Evolutionary conservation across 768 basidiomycete species (phyloP).

Genomic region (Lepiota subincarnata): DNA sequence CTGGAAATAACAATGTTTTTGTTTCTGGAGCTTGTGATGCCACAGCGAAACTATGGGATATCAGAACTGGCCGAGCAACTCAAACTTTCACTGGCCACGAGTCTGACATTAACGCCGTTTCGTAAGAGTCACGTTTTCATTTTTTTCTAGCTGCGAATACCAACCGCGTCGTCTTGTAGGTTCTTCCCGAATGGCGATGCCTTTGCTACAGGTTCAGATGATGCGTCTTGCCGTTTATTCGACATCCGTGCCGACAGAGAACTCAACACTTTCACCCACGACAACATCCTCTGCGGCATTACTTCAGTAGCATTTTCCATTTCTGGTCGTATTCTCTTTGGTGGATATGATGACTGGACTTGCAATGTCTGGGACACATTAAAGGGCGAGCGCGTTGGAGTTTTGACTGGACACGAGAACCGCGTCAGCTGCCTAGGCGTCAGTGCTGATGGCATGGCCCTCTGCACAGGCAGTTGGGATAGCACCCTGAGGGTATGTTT

Average conservation of each 20-base stretch:
- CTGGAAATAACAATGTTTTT: slow-evolving; percentile 82
- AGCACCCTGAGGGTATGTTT: slow-evolving; percentile 83
- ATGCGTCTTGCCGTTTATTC: slow-evolving; percentile 96
- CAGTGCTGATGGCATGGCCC: slow-evolving; percentile 93
- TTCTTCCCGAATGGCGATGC: slow-evolving; percentile 99
- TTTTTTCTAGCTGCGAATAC: slow-evolving; percentile 9
- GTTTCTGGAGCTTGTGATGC: slow-evolving; percentile 99
- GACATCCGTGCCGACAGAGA: slow-evolving; percentile 98
- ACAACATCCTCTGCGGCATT: slow-evolving; percentile 98
- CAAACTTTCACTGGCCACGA: slow-evolving; percentile 99
- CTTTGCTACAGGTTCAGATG: slow-evolving; percentile 97
- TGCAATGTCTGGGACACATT: slow-evolving; percentile 99
- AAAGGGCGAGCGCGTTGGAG: slow-evolving; percentile 97
- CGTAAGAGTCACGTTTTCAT: slow-evolving; percentile 51
- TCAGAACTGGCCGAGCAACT: slow-evolving; percentile 93
- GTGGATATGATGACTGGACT: slow-evolving; percentile 99
- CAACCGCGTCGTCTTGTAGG: slow-evolving; percentile 39
- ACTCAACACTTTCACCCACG: slow-evolving; percentile 94
- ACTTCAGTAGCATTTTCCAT: slow-evolving; percentile 99
- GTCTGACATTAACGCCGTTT: slow-evolving; percentile 98
- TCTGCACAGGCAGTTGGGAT: slow-evolving; percentile 99
- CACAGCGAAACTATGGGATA: slow-evolving; percentile 98
- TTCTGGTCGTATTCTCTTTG: slow-evolving; percentile 95
- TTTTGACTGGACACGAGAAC: slow-evolving; percentile 97
- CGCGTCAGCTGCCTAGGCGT: slow-evolving; percentile 96